phyloP scores from a whole-genome alignment of 257 asterid genomes.

The Solanum bulbocastanum region DNA sequence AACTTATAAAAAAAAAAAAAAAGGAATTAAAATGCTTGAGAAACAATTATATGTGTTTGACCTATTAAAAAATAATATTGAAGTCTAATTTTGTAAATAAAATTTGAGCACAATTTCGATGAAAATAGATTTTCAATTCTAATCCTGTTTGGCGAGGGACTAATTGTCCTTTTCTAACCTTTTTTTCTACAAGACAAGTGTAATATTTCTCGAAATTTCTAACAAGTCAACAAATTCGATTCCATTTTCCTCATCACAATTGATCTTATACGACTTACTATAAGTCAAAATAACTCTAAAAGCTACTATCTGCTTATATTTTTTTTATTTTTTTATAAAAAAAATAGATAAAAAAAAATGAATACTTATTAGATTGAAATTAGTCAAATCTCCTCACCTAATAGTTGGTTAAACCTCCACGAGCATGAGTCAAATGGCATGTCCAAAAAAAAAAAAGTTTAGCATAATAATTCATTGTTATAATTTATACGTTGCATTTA shows the following conservation, averaged over 20 bases:
- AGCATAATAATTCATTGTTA: background rate
- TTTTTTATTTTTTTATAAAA: background rate
- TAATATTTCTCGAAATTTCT: background rate
- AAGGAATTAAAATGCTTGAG: no score
- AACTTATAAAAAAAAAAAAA: no score
- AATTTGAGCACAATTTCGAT: background rate
- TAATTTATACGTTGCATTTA: background rate
- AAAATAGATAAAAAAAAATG: background rate
- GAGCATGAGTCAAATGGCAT: background rate
- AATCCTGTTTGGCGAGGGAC: background rate
- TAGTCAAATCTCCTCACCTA: background rate
- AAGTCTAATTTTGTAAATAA: background rate
- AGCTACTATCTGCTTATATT: background rate
- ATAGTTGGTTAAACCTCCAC: background rate
- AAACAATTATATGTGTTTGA: background rate
- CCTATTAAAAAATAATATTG: background rate
- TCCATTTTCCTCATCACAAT: background rate
- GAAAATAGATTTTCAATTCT: no score
- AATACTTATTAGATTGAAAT: background rate
- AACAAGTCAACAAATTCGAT: background rate
- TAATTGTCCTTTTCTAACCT: background rate
- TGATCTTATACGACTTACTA: background rate
- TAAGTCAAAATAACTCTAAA: background rate
- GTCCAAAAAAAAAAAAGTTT: background rate
- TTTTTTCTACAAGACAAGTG: background rate